Conservation (phyloP, 2,329 filamentous ascomycete species). For the Nigrospora osmanthi region DNA sequence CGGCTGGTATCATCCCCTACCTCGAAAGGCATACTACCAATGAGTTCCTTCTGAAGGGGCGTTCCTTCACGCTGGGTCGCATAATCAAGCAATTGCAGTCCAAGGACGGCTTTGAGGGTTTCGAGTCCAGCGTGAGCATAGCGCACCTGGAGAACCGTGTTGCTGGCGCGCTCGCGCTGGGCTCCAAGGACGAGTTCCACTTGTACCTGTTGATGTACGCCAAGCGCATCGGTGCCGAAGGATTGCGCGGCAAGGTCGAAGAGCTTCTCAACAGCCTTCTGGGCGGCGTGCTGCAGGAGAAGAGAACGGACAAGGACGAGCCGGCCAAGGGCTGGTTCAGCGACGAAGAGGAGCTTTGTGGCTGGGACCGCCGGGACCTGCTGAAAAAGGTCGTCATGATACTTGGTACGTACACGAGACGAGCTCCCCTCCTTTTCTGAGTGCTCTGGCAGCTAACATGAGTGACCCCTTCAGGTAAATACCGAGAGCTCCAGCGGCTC, state of each 20-base stretch:
- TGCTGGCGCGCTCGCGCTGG: conserved; percentile 77
- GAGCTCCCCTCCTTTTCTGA: conserved; percentile 7
- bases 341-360: conserved; percentile 68
- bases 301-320: conserved; percentile 35
- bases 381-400: conserved; percentile 88
- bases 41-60: conserved; percentile 83
- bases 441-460: conserved; percentile 19
- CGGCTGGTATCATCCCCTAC: conserved; percentile 86
- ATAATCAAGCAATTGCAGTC: conserved; percentile 85
- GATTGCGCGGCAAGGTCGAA: conserved; percentile 79
- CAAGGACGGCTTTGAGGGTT: conserved; percentile 83
- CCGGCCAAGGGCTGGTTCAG: conserved; percentile 55
- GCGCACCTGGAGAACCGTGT: conserved; percentile 93
- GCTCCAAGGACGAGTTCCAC: conserved; percentile 85
- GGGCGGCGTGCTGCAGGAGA: conserved; percentile 61
- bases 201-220: conserved; percentile 98
- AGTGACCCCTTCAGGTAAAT: conserved; percentile 61
- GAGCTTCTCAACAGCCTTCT: conserved; percentile 79
- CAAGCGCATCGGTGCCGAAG: conserved; percentile 88
- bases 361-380: conserved; percentile 82
- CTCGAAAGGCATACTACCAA: conserved; percentile 92
- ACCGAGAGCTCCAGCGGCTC: conserved; percentile 84
- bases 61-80: conserved; percentile 84
- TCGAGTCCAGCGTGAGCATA: conserved; percentile 86
- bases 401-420: conserved; percentile 57